These are phyloP conservation scores for Furcasterigmium furcatum DNA, from an alignment of 2,329 filamentous ascomycete species.

Conservation along the genomic window DNA sequence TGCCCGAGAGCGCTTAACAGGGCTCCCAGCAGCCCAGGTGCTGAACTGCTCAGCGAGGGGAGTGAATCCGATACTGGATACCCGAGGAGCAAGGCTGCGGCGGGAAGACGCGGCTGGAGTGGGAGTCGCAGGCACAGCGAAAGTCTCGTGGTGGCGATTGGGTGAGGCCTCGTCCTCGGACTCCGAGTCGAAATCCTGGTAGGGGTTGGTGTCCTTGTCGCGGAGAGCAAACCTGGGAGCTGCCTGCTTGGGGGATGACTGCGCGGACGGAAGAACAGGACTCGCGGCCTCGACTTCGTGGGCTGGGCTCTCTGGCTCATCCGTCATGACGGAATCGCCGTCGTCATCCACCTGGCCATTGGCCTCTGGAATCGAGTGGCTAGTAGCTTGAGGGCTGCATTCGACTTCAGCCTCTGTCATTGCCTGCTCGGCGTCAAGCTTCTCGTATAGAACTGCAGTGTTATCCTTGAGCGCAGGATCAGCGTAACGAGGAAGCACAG, in stretches of 20 bases:
- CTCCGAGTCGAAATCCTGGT: constrained; percentile 43
- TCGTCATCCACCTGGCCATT: constrained; percentile 6
- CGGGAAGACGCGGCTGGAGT: constrained; percentile 26
- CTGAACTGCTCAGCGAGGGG: constrained; percentile 59
- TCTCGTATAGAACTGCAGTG: constrained; percentile 24
- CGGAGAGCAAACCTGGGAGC: constrained; percentile 39
- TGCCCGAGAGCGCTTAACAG: constrained; percentile 31
- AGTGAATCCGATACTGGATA: constrained; percentile 53
- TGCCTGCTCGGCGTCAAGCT: constrained; percentile 10
- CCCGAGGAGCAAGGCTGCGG: constrained; percentile 17
- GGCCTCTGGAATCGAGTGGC: background rate
- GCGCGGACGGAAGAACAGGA: constrained; percentile 15
- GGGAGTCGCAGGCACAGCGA: constrained; percentile 37
- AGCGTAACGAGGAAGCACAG: constrained; percentile 38
- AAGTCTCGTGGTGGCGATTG: constrained; percentile 20
- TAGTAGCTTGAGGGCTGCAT: constrained; percentile 7
- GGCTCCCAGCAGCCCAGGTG: constrained; percentile 61
- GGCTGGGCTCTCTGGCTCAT: constrained; percentile 21
- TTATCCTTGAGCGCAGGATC: constrained; percentile 33
- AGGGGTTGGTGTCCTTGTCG: constrained; percentile 42
- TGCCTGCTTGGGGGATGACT: constrained; percentile 20
- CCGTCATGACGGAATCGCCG: constrained; percentile 15
- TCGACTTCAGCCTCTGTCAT: constrained; percentile 5
- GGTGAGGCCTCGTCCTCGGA: constrained; percentile 50
- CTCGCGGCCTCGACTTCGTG: constrained; percentile 4